These are phyloP conservation scores for Alternaria gaisen DNA, from an alignment of 2,329 filamentous ascomycete genomes.

Conservation along the genomic window DNA sequence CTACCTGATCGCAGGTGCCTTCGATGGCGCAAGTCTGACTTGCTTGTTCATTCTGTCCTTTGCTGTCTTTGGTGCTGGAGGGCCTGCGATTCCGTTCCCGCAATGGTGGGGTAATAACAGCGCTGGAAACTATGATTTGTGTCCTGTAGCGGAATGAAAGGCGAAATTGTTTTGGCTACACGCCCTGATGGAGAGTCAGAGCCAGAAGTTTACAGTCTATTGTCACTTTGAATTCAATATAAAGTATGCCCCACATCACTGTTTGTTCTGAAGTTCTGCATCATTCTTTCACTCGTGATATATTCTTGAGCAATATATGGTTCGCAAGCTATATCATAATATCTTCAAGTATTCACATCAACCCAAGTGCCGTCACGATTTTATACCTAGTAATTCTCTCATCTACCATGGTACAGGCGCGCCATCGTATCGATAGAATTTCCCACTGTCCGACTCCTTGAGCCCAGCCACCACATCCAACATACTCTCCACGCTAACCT, in stretches of 20 bases:
- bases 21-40: slow-evolving; percentile 23
- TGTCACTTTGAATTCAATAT: neutral
- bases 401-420: slow-evolving; percentile 46
- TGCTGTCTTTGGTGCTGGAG: slow-evolving; percentile 25
- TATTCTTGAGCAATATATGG: neutral
- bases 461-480: slow-evolving; percentile 46
- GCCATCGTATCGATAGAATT: slow-evolving; percentile 50
- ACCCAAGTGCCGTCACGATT: neutral
- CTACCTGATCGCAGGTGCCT: slow-evolving; percentile 25
- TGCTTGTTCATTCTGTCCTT: slow-evolving; percentile 27
- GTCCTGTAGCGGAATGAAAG: slow-evolving; percentile 19
- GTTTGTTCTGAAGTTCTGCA: neutral
- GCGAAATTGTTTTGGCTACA: too few relatives aligned
- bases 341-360: neutral
- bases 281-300: neutral
- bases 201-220: neutral
- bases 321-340: neutral
- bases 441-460: slow-evolving; percentile 48
- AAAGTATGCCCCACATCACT: neutral
- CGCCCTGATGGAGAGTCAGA: neutral
- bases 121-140: slow-evolving; percentile 25
- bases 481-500: slow-evolving; percentile 52
- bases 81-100: slow-evolving; percentile 19
- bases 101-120: slow-evolving; percentile 27
- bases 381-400: neutral